These are phyloP conservation scores for Fusarium tuaranense DNA, from an alignment of 2,329 filamentous ascomycete genomes.

Conservation along the genomic window DNA sequence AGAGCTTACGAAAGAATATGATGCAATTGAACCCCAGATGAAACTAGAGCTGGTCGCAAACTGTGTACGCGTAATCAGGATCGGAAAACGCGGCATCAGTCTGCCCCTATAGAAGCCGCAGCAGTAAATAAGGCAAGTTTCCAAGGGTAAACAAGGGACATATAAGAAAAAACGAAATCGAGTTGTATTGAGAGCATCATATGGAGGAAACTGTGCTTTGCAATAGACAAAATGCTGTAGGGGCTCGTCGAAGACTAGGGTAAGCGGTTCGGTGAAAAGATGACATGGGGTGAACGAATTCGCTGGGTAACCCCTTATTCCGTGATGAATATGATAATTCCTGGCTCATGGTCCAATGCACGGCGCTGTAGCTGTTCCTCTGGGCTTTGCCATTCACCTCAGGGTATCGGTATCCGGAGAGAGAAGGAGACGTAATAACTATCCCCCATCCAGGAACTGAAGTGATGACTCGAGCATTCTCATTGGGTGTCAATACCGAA, in stretches of 20 bases:
- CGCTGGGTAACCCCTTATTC: background rate
- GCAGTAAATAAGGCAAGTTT: background rate
- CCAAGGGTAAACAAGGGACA: background rate
- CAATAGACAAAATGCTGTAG: background rate
- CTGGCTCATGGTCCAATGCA: background rate
- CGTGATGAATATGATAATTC: background rate
- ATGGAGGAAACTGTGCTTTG: background rate
- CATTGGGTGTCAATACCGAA: background rate
- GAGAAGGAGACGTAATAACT: background rate
- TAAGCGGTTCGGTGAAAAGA: background rate
- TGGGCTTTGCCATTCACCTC: background rate
- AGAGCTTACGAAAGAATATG: background rate
- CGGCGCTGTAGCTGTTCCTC: no score
- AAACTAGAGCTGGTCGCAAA: background rate
- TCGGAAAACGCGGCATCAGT: background rate
- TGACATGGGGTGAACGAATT: background rate
- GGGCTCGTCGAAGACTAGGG: background rate
- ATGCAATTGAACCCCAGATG: background rate
- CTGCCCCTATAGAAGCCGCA: background rate
- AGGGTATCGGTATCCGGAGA: background rate
- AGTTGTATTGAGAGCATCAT: background rate
- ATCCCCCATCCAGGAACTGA: background rate
- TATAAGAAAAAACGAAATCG: background rate
- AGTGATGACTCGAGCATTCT: no score
- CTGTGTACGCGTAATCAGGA: background rate